phyloP scores from a whole-genome alignment of 164 flowering plant species.

The Macadamia tetraphylla region DNA sequence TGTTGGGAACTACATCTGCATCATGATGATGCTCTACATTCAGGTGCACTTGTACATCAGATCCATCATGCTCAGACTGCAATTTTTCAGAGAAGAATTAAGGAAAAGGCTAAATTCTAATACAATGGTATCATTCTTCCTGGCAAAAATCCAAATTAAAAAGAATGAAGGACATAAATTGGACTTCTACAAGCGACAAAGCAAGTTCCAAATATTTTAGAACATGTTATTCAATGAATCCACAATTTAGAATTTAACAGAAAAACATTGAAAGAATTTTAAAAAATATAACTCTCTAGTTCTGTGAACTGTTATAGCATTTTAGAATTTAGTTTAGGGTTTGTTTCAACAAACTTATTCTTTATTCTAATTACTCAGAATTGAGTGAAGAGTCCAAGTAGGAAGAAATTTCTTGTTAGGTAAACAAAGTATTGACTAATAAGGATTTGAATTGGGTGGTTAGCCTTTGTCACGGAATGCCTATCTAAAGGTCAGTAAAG shows the following conservation, averaged over 20 bases:
- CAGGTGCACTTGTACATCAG: slow-evolving; percentile 77
- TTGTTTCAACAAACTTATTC: too few relatives aligned
- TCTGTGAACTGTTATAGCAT: neutral
- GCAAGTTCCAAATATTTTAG: neutral
- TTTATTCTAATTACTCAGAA: too few relatives aligned
- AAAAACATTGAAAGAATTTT: neutral
- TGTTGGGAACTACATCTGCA: slow-evolving; percentile 77
- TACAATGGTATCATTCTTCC: neutral
- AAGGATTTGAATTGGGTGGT: too few relatives aligned
- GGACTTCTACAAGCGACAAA: neutral
- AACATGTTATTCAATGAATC: neutral
- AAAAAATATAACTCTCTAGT: neutral
- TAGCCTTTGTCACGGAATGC: too few relatives aligned
- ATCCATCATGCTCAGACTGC: slow-evolving; percentile 96
- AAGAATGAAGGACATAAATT: neutral
- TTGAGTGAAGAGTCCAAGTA: too few relatives aligned
- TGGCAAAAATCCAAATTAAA: neutral
- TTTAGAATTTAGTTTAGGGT: neutral
- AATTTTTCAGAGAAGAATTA: slow-evolving; percentile 1
- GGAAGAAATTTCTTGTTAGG: too few relatives aligned
- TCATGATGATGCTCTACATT: slow-evolving; percentile 67
- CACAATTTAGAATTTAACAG: neutral
- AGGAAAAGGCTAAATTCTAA: neutral
- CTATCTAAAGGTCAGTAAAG: too few relatives aligned
- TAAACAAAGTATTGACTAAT: too few relatives aligned